Evolutionary conservation across 2,329 filamentous ascomycete species (phyloP).

Genomic region (Sarocladium oryzae): DNA sequence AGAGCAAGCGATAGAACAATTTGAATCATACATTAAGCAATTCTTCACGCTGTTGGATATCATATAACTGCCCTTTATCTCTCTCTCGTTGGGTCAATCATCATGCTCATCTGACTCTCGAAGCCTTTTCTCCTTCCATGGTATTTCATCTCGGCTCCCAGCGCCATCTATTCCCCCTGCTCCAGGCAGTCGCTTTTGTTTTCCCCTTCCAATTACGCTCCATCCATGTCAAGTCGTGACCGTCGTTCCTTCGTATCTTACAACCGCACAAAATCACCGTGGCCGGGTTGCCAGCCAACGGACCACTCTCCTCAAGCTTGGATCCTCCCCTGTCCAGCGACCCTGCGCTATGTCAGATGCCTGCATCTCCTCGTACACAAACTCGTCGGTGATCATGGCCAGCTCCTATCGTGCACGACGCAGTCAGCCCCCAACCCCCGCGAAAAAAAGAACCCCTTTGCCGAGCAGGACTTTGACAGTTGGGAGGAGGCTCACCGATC

Average conservation of each 20-base stretch:
- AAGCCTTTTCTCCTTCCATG: neutral
- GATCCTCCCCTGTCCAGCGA: conserved; percentile 59
- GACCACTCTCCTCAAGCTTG: conserved; percentile 48
- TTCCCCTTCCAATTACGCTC: neutral
- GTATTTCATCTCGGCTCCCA: neutral
- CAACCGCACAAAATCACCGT: conserved; percentile 14
- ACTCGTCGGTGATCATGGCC: conserved; percentile 50
- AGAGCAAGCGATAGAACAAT: conserved; percentile 42
- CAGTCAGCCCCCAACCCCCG: neutral
- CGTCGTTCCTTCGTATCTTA: neutral
- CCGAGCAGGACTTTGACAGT: no score
- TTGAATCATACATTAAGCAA: neutral
- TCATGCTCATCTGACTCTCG: neutral
- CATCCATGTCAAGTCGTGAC: neutral
- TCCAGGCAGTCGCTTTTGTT: conserved; percentile 9
- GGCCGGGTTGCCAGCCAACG: conserved; percentile 44
- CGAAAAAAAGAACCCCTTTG: no score
- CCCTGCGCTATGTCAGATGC: conserved; percentile 46
- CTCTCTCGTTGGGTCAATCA: neutral
- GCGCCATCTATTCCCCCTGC: conserved; percentile 7
- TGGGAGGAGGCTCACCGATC: conserved; percentile 40
- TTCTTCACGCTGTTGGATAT: neutral
- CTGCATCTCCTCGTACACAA: conserved; percentile 49
- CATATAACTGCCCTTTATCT: neutral
- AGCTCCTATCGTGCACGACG: conserved; percentile 40